Evolutionary conservation across 2,329 filamentous ascomycete genomes (phyloP).

Genomic region (Clarireedia hainanense): DNA sequence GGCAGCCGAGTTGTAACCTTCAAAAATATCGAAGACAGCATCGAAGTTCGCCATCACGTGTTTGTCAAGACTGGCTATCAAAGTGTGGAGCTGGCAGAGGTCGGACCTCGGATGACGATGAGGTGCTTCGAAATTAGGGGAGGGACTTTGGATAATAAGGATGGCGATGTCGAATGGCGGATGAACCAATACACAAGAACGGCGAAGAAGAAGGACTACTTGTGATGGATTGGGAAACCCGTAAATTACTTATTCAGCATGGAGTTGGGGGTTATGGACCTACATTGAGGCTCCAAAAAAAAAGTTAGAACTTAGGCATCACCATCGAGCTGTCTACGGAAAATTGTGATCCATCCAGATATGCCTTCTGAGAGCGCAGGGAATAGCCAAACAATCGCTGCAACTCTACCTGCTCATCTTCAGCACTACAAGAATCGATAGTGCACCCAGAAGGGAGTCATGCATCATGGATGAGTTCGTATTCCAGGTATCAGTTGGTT

Average conservation of each 20-base stretch:
- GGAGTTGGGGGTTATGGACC: constrained; percentile 23
- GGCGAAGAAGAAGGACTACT: constrained; percentile 89
- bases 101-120: constrained; percentile 97
- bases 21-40: constrained; percentile 87
- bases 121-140: constrained; percentile 85
- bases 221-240: constrained; percentile 42
- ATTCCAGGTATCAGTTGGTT: background rate
- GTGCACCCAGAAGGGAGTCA: background rate
- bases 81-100: constrained; percentile 80
- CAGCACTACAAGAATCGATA: constrained; percentile 1
- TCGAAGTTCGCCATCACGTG: constrained; percentile 88
- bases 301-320: constrained; percentile 3
- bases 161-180: constrained; percentile 94
- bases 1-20: constrained; percentile 88
- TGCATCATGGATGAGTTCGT: background rate
- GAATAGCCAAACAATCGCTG: constrained; percentile 7
- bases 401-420: constrained; percentile 8
- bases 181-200: constrained; percentile 93
- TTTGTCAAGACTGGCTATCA: constrained; percentile 91
- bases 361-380: constrained; percentile 7
- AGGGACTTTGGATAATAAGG: constrained; percentile 87
- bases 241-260: constrained; percentile 26
- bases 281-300: constrained; percentile 13
- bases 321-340: constrained; percentile 7
- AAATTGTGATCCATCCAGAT: constrained; percentile 3